These are phyloP conservation scores for Rhizophora mangle DNA, from an alignment of 345 rosid genomes.

Conservation along the genomic window DNA sequence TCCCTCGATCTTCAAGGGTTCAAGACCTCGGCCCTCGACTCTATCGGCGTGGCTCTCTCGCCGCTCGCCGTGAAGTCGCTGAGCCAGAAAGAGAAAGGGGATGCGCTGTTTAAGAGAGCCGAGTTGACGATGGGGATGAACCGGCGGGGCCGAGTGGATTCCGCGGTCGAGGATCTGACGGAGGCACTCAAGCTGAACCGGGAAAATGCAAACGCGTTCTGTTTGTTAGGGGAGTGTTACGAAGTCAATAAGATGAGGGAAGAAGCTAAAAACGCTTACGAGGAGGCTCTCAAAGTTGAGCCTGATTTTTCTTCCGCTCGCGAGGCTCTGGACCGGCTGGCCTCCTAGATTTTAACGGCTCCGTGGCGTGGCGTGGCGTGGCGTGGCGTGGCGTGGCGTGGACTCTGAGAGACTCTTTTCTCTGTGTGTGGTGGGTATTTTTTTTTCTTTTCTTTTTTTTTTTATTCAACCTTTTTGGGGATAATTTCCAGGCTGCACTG, in stretches of 20 bases:
- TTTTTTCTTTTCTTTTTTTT: no score
- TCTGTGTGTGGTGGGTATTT: no score
- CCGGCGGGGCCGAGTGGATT: slow-evolving; percentile 35
- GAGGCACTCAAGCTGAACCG: slow-evolving; percentile 33
- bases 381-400: no score
- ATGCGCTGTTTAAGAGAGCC: slow-evolving; percentile 57
- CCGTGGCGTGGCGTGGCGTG: background rate
- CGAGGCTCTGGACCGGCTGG: slow-evolving; percentile 40
- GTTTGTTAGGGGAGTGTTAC: slow-evolving; percentile 56
- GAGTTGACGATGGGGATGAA: slow-evolving; percentile 45
- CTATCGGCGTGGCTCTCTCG: slow-evolving; percentile 55
- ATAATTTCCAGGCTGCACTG: no score
- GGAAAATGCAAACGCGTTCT: slow-evolving; percentile 36
- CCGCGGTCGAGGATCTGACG: slow-evolving; percentile 47
- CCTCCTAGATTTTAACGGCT: slow-evolving; percentile 1
- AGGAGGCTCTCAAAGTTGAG: slow-evolving; percentile 41
- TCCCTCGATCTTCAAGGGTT: slow-evolving; percentile 61
- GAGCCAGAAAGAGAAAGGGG: slow-evolving; percentile 44
- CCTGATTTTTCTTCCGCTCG: slow-evolving; percentile 31
- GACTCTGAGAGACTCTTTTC: background rate
- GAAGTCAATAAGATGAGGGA: slow-evolving; percentile 45
- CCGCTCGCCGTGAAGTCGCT: slow-evolving; percentile 48
- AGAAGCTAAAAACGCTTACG: slow-evolving; percentile 45
- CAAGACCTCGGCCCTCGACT: slow-evolving; percentile 60
- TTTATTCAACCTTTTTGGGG: background rate